These are phyloP conservation scores for Odontarrhena argentea DNA, from an alignment of 345 rosid species.

Conservation along the genomic window DNA sequence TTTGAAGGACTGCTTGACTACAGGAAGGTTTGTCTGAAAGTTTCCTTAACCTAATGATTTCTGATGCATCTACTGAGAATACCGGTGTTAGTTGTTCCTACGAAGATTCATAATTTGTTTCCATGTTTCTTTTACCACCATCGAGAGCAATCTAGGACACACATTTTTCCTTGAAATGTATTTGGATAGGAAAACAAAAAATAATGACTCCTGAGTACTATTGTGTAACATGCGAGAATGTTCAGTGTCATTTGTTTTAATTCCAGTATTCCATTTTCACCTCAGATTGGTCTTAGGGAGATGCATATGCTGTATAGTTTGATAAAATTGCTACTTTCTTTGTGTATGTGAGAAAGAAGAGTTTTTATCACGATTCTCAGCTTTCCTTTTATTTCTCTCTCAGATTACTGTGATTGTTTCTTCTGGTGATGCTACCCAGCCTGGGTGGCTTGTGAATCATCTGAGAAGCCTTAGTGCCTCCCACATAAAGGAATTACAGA, in stretches of 20 bases:
- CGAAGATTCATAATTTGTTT: no score
- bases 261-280: no score
- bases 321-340: not conserved
- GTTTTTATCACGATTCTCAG: not conserved
- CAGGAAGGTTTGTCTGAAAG: conserved; percentile 52
- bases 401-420: conserved; percentile 81
- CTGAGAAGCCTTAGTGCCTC: conserved; percentile 55
- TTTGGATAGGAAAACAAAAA: no score
- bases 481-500: conserved; percentile 58
- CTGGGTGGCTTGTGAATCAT: conserved; percentile 68
- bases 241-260: no score
- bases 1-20: conserved; percentile 88
- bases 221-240: not conserved
- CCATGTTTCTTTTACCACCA: no score
- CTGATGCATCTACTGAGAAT: not conserved
- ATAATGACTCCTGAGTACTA: not conserved
- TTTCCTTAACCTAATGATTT: not conserved
- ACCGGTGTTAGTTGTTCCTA: not conserved
- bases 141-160: no score
- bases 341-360: not conserved
- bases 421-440: conserved; percentile 66
- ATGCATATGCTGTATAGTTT: not conserved
- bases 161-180: no score
- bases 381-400: conserved; percentile 7
- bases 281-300: no score